Evolutionary conservation across 257 asterid species (phyloP), one percentile per base, ranked within the genome.

Genomic region (Solanum microdontum): DNA sequence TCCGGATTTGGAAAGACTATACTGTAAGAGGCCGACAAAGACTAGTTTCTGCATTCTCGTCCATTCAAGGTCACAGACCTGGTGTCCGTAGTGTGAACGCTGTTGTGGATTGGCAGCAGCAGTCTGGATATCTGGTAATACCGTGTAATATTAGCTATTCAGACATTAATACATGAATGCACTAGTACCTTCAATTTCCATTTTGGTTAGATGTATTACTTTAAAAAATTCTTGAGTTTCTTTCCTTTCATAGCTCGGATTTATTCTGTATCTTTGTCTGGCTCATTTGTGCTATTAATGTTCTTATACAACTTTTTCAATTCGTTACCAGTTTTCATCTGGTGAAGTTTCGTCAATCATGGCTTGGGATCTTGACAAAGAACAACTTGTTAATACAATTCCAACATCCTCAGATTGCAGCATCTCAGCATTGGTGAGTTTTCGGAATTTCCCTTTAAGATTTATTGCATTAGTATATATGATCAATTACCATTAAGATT

Each of bases 81-180:
- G 98, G 98, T 76, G 95, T 93, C 84, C 98, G 95, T 84, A 90
- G 96, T 91, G 93, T 93, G 91, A 96, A 95, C 32, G 98, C 99
- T 90, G 98, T 97, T 88, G 98, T 97, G 75, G 99, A 97, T 92
- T 97, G 99, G 99, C 99, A 97, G 90, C 99, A 97, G 93, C 99
- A 94, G 91, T 97, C 99, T 80, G 98, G 99, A 79, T 93, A 92
- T 93, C 90, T 92, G 93, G 92, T 89, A 91, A 80, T 45, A 15
- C 62, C 21, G 39, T 80, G 37, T 48, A 82, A 48, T 48, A 82
- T 82, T 82, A 48, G 28, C 69, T 51, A 48, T 48, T 82, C 69
- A 45, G 28, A 80, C 14, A 82, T 82, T 30, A 82, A 82, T 48
- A 82, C 48, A 48, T 48, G 85, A 82, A 48, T 48, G 85, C 43